Evolutionary conservation across 768 basidiomycete species (phyloP), one percentile per base, ranked within the genome.

Genomic region (Dioszegia crocea): DNA sequence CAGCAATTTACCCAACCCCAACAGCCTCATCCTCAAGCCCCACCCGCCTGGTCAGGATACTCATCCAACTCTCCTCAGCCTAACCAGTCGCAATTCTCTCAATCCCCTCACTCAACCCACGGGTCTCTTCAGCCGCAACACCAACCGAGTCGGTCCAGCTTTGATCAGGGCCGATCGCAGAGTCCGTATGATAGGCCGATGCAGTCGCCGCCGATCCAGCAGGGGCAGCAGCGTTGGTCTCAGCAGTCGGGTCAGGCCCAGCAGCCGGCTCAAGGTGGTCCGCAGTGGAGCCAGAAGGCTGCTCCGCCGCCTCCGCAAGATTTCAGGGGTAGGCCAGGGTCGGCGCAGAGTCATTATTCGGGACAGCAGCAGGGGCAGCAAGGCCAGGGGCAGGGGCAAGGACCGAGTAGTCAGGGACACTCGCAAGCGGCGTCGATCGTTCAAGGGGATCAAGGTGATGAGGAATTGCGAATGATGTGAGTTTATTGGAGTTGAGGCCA

Each of bases 401-500:
- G 33, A 14, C 14, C 33, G 33, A 33, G 33, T 33, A 43, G 38
- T 33, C 50, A 33, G 51, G 51, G 51, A n/a, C 51, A 43, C n/a
- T 43, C 31, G 29, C 46, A 29, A 38, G 24, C 24, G 24, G 40
- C 49, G 40, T 17, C 58, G 57, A 6, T 64, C 61, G 16, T 58
- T 58, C 29, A 43, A 23, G 17, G 33, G 41, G 21, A 23, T 4
- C 45, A 46, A 23, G 57, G 47, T 3, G 61, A 74, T 36, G 57
- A 60, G 4, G 72, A 71, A 56, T 53, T 74, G 27, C 39, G 62
- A 31, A 21, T 27, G n/a, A 51, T 74, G 72, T 74, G 55, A 63
- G 65, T 68, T 12, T 19, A 17, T 12, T 33, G 8, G 6, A 9
- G 27, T 49, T 36, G 31, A 11, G 17, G n/a, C n/a, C 24, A 21